Evolutionary conservation across 2,329 filamentous ascomycete species (phyloP), one percentile per base, ranked within the genome.

Genomic region (Nemania serpens): DNA sequence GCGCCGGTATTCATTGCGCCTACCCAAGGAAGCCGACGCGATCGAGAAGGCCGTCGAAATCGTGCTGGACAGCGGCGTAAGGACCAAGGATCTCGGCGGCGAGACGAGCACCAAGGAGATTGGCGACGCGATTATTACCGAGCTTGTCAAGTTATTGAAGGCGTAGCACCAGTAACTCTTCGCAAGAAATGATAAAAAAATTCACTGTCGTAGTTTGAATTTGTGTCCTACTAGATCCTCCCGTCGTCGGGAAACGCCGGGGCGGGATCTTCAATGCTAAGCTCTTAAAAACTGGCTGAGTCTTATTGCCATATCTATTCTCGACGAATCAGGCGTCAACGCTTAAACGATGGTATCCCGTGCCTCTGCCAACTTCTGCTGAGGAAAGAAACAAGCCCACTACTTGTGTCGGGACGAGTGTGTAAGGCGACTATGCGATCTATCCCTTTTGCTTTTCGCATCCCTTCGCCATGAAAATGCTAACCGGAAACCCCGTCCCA

Each of bases 1-100:
- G 89, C 84, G 97, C 72, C 89, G 92, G 73, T 98, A 97, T 82
- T 97, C 93, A 13, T 85, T 98, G 61, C 87, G 88, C 71, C 85
- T 93, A 67, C 87, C 90, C 33, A 82, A 86, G 52, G 89, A 97
- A 77, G 90, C 93, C 36, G 83, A 85, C 63, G 86, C 88, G 51
- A 86, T 97, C 65, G 93, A 97, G 79, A 83, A 88, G 62, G 93
- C 93, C 3, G 93, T 97, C 52, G 85, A 86, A 73, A 85, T 83
- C 57, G 89, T 91, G 53, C 89, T 97, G 65, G 93, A 97, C 75
- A 84, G 81, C 56, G 91, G 91, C 37, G 77, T 93, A 49, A 83
- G 87, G 65, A 97, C 94, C 15, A 89, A 85, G 74, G 94, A 98
- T 75, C 90, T 98, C 68, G 92, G 91, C 49, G 94, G 95, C 59